phyloP scores from a whole-genome alignment of 2,329 filamentous ascomycete genomes.

The Stagonosporopsis tanaceti region DNA sequence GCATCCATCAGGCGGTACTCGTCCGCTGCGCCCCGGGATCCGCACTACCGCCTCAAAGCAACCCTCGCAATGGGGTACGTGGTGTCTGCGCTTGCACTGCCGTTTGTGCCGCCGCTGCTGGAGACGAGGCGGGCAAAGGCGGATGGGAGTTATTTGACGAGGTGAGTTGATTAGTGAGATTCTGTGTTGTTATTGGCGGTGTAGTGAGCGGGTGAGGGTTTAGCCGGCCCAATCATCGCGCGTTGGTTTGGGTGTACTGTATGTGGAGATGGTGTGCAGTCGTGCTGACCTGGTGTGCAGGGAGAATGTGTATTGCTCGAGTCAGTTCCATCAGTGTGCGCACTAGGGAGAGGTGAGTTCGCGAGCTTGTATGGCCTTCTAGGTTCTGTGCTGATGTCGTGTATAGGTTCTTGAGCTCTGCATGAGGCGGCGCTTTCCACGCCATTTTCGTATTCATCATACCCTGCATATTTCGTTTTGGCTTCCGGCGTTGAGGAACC shows the following conservation, averaged over 20 bases:
- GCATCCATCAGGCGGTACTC: constrained; percentile 49
- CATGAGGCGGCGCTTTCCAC: too few relatives aligned
- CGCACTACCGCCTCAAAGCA: constrained; percentile 46
- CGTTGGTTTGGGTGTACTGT: neutral
- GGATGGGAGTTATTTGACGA: constrained; percentile 49
- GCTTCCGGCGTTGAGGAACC: constrained; percentile 3
- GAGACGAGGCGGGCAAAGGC: constrained; percentile 48
- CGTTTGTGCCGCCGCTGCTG: constrained; percentile 51
- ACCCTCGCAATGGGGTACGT: constrained; percentile 49
- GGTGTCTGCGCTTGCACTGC: constrained; percentile 49
- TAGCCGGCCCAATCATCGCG: constrained; percentile 1
- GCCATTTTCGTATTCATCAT: neutral
- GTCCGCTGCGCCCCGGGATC: constrained; percentile 43
- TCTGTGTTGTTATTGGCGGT: too few relatives aligned
- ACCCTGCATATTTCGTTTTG: neutral
- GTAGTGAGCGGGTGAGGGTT: constrained; percentile 8
- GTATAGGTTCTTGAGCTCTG: too few relatives aligned
- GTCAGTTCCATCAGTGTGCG: constrained; percentile 39
- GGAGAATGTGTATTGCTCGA: constrained; percentile 39
- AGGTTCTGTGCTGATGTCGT: neutral
- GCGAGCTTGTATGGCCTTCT: too few relatives aligned
- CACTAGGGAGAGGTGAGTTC: constrained; percentile 17
- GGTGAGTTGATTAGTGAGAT: constrained; percentile 32
- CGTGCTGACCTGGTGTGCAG: constrained; percentile 21
- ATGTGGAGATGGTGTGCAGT: too few relatives aligned